A percentile compares a stretch with the other conserved stretches of the same genome.
Conservation (phyloP, 108 stramenopile genomes). For the Cyclotella cryptica region DNA sequence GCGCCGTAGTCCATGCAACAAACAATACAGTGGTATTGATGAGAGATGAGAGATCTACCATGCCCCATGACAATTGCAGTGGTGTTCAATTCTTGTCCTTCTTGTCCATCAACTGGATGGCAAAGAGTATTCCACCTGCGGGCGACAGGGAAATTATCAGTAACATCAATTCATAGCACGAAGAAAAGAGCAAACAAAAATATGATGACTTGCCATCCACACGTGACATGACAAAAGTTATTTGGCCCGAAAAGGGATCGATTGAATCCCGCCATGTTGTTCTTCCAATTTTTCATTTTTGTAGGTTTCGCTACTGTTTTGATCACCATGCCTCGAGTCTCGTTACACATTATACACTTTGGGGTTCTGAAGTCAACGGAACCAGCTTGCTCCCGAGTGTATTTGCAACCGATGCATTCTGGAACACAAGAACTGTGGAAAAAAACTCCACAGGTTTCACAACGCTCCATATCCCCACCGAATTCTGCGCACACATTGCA, state of each 20-base stretch:
- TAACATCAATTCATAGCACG: neutral
- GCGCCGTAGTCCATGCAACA: constrained; percentile 71
- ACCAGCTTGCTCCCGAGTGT: constrained; percentile 39
- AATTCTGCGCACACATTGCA: constrained; percentile 69
- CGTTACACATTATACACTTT: constrained; percentile 74
- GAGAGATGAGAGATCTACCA: constrained; percentile 61
- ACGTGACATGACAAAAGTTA: constrained; percentile 71
- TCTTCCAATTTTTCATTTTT: constrained; percentile 64
- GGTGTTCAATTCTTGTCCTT: constrained; percentile 45
- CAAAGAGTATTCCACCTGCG: constrained; percentile 64
- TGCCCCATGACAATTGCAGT: constrained; percentile 72
- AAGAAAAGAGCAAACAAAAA: constrained; percentile 5
- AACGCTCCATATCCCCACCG: constrained; percentile 55
- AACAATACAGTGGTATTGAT: constrained; percentile 60
- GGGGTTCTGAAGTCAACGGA: constrained; percentile 52
- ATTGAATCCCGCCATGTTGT: constrained; percentile 48
- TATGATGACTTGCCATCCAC: constrained; percentile 72
- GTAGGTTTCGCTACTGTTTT: constrained; percentile 58
- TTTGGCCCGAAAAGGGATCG: constrained; percentile 63
- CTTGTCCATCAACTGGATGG: constrained; percentile 11
- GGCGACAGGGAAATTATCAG: constrained; percentile 13
- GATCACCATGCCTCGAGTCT: constrained; percentile 62
- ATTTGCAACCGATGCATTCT: constrained; percentile 61
- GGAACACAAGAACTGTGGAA: constrained; percentile 65
- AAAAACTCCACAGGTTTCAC: constrained; percentile 57